phyloP scores from a whole-genome alignment of 2,329 filamentous ascomycete genomes.

The Falciphora oryzae region DNA sequence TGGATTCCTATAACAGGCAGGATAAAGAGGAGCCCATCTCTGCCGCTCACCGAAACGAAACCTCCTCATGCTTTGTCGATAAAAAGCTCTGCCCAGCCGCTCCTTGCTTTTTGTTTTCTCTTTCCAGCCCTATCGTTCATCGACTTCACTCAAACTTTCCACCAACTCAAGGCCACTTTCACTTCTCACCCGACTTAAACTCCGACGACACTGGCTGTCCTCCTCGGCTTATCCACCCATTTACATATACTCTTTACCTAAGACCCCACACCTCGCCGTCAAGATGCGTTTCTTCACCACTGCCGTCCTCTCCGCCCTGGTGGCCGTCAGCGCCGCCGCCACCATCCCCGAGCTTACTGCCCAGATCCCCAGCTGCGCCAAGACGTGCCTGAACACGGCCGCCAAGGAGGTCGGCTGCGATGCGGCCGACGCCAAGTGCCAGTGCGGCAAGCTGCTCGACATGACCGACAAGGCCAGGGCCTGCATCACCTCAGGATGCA shows the following conservation, averaged over 20 bases:
- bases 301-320: conserved; percentile 8
- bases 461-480: conserved; percentile 24
- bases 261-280: not conserved
- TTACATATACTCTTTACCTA: not conserved
- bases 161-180: not conserved
- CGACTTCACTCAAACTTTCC: not conserved
- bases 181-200: not conserved
- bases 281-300: conserved; percentile 15
- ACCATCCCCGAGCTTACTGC: conserved; percentile 28
- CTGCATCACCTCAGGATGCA: conserved; percentile 29
- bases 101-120: not conserved
- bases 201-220: not conserved
- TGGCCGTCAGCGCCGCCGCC: conserved; percentile 20
- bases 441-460: conserved; percentile 35
- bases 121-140: not conserved
- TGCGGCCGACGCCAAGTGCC: conserved; percentile 41
- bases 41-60: not conserved
- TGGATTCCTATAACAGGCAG: not conserved
- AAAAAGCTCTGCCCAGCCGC: not conserved
- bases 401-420: conserved; percentile 40
- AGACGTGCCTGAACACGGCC: conserved; percentile 40
- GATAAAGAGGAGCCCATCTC: too few species aligned
- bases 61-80: not conserved
- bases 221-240: not conserved
- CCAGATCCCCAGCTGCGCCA: conserved; percentile 31